Evolutionary conservation across 2,329 filamentous ascomycete species (phyloP), one percentile per base, ranked within the genome.

Genomic region (Fonsecaea erecta): DNA sequence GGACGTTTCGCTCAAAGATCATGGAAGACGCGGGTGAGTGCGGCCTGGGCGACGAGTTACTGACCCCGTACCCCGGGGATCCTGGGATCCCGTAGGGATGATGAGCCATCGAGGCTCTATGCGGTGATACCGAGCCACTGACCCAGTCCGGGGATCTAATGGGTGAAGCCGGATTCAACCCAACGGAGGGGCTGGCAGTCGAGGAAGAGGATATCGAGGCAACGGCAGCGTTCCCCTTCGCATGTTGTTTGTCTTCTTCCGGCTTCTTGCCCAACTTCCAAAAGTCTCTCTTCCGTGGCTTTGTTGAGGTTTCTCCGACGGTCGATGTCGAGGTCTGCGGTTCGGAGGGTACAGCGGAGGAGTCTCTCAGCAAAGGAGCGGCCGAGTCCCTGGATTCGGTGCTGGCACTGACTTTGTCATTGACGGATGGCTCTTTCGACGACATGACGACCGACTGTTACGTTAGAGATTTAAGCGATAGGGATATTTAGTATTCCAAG

Each of bases 1-100:
- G 94, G 26, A 98, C 94, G 76, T 93, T 92, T 73, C 94, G 90
- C 81, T 98, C 94, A 75, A 98, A 98, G 73, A 98, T 97, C 72
- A 85, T 82, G 54, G 85, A 86, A 21, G 85, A 86, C 0, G 92
- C 91, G 14, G 93, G 92, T 21, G 92, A 96, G 60, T 89, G 86
- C 52, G 93, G 79, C 55, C 90, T 85, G 3, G 92, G 90, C 8
- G 92, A 94, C 9, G 86, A 85, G 12, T 89, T 88, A 71, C 82
- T 82, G 52, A 91, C 78, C 58, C 85, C 86, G 63, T 87, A 53
- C 65, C 80, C 83, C 2, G 91, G 90, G 2, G 90, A 92, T 0
- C 87, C 81, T 14, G 88, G 86, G 11, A 82, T 75, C 53, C 71
- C 74, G 64, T 75, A 76, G 30, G 75, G 69, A 67, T 77, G 69